Evolutionary conservation across 148 eudicot genomes (phyloP).

Genomic region (Rhododendron mucronatum): DNA sequence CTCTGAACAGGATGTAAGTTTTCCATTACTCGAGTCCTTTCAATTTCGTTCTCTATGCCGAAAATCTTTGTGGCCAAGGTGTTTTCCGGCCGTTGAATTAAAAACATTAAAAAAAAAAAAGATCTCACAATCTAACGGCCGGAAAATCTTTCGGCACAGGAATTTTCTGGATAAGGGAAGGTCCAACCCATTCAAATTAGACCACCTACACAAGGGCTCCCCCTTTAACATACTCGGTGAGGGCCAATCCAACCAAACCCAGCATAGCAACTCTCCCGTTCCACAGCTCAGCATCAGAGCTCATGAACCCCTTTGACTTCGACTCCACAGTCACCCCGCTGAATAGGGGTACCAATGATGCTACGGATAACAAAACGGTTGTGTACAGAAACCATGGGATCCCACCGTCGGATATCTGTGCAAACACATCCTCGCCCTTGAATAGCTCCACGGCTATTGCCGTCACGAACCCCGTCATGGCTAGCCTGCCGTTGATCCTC

Average conservation of each 20-base stretch:
- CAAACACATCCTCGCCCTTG: slow-evolving; percentile 56
- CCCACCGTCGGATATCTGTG: slow-evolving; percentile 68
- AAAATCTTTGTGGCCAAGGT: too few relatives aligned
- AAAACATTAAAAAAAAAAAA: too few relatives aligned
- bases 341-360: slow-evolving; percentile 61
- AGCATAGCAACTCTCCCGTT: slow-evolving; percentile 88
- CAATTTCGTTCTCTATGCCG: too few relatives aligned
- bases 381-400: slow-evolving; percentile 65
- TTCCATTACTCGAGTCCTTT: too few relatives aligned
- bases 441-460: slow-evolving; percentile 62
- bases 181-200: too few relatives aligned
- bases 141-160: fast-evolving
- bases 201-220: slow-evolving; percentile 47
- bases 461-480: slow-evolving; percentile 80
- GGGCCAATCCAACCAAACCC: slow-evolving; percentile 68
- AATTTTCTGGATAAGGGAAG: fast-evolving
- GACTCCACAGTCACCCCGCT: slow-evolving; percentile 50
- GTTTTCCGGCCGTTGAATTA: too few relatives aligned
- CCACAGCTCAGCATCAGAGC: slow-evolving; percentile 70
- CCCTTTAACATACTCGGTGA: slow-evolving; percentile 25
- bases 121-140: fast-evolving
- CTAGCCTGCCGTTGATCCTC: slow-evolving; percentile 84
- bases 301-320: slow-evolving; percentile 41
- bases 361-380: slow-evolving; percentile 42
- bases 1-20: too few relatives aligned